Evolutionary conservation across 768 basidiomycete genomes (phyloP), one percentile per base, ranked within the genome.

Genomic region (Suillus hirtellus): DNA sequence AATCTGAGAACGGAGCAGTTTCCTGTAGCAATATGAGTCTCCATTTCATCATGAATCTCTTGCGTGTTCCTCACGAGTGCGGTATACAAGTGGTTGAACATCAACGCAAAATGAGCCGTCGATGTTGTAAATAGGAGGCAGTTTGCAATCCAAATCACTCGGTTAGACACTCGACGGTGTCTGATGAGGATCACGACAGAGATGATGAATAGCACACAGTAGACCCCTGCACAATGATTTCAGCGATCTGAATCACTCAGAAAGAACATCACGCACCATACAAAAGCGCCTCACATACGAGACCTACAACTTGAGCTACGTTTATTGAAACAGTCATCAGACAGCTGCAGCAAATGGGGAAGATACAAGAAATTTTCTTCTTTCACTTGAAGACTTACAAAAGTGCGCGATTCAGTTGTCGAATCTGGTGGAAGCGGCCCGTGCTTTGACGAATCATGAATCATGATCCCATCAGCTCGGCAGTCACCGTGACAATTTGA

Each of bases 271-370:
- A 42, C 68, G 37, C 43, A 74, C 73, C 73, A 58, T 69, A 74
- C 6, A 73, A 50, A 31, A 72, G 52, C 4, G 69, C 68, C 55
- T 74, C 73, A 53, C 65, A 69, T 38, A 50, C 69, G 46, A 75
- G 70, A 37, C 73, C 73, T 19, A 58, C 56, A 42, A 24, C 56
- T 27, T 42, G 56, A 42, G 38, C 12, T 11, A 27, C 15, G 17
- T 40, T 40, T 40, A 56, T 58, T 19, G 56, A 58, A 24, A 58
- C 56, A 40, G 17, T 2, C 56, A 58, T 58, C 10, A 31, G 31
- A 31, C 9, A 4, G 24, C 15, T 19, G 24, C 38, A 19, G 55
- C 38, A 56, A 40, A 15, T 15, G 24, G 10, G 37, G 21, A 17
- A 40, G 15, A 17, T 40, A 17, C 21, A 56, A 17, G 9, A 40